A percentile compares a stretch with the other conserved stretches of the same genome.
These are phyloP conservation scores for Sistotremastrum suecicum DNA, from an alignment of 768 basidiomycete genomes.

Conservation along the genomic window DNA sequence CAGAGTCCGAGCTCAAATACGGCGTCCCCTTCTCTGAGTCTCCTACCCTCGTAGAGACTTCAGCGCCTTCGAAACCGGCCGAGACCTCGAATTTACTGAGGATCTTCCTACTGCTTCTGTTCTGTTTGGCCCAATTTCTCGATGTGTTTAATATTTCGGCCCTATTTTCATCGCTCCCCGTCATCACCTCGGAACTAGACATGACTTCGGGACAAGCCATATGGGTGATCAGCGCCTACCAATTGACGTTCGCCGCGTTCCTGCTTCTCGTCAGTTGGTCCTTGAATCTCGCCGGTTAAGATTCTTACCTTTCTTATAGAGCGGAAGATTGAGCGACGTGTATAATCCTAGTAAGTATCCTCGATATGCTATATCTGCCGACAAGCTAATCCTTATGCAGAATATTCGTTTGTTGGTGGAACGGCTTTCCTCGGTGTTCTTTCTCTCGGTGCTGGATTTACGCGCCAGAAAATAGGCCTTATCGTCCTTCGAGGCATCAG, in stretches of 20 bases:
- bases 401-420: conserved; percentile 23
- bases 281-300: not conserved
- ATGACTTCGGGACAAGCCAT: conserved; percentile 15
- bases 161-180: conserved; percentile 20
- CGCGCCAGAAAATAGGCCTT: conserved; percentile 28
- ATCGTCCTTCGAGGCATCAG: conserved; percentile 34
- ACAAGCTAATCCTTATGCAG: not conserved
- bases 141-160: conserved; percentile 30
- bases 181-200: conserved; percentile 12
- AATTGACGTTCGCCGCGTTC: conserved; percentile 21
- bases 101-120: conserved; percentile 17
- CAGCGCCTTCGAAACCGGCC: no score
- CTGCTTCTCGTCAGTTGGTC: conserved; percentile 18
- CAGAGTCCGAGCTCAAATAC: no score
- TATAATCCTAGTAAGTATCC: conserved; percentile 18
- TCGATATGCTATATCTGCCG: not conserved
- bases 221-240: conserved; percentile 23
- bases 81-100: no score
- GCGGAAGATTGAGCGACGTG: conserved; percentile 19
- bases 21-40: no score
- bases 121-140: conserved; percentile 29
- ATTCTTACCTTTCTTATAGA: conserved; percentile 8
- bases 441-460: conserved; percentile 33
- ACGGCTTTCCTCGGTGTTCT: conserved; percentile 26
- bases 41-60: no score